Evolutionary conservation across 2,329 filamentous ascomycete species (phyloP), one percentile per base, ranked within the genome.

Genomic region (Amylocarpus encephaloides): DNA sequence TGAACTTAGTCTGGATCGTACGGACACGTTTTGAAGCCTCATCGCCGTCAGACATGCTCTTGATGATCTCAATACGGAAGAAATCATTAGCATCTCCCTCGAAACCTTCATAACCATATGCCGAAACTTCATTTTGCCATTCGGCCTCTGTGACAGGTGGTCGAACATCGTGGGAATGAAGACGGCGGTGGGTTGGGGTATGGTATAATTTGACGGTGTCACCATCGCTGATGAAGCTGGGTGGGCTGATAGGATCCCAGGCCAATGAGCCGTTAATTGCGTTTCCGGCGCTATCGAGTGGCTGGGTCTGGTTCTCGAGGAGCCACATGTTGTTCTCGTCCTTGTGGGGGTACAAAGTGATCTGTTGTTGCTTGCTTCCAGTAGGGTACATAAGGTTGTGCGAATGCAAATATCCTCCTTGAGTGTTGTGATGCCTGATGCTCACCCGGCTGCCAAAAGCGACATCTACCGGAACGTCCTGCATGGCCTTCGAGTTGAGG

Each of bases 291-390:
- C 80, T 73, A 50, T 83, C 84, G 15, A 93, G 75, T 9, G 93
- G 93, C 65, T 96, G 89, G 7, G 93, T 98, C 72, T 94, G 88
- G 69, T 98, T 98, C 74, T 98, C 93, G 50, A 97, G 67, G 33
- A 96, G 71, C 82, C 88, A 98, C 50, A 95, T 62, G 67, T 98
- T 98, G 78, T 98, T 98, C 67, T 95, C 89, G 64, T 98, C 93
- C 77, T 97, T 97, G 78, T 98, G 93, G 6, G 93, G 93, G 64
- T 98, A 98, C 2, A 98, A 81, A 1, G 93, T 98, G 62, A 98
- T 89, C 68, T 98, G 93, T 69, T 98, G 93, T 72, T 98, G 94
- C 76, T 96, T 94, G 77, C 90, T 96, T 59, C 93, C 93, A 7
- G 83, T 88, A 3, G 93, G 93, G 67, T 97, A 98, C 93, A 98